Percentiles rank a stretch among this genome's conserved stretches.
phyloP scores from a whole-genome alignment of 345 rosid genomes.

The Pugionium cornutum region DNA sequence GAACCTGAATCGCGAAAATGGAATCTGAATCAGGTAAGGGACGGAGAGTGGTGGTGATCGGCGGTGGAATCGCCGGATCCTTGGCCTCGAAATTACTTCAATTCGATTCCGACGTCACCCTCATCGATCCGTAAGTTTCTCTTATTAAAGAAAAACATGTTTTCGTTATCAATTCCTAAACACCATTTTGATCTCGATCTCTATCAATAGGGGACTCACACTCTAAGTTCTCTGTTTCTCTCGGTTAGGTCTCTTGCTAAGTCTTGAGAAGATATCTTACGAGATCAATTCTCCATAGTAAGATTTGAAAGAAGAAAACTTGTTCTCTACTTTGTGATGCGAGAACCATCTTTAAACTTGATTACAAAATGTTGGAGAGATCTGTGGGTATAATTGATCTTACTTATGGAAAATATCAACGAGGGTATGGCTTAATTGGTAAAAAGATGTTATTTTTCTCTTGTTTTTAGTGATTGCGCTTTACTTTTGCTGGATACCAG shows the following conservation, averaged over 20 bases:
- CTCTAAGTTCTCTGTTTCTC: background rate
- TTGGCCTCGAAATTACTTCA: constrained; percentile 56
- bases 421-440: background rate
- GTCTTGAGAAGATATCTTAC: background rate
- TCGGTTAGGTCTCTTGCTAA: background rate
- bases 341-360: too few relatives aligned
- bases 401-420: background rate
- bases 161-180: background rate
- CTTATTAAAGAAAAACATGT: too few relatives aligned
- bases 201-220: background rate
- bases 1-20: background rate
- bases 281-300: too few relatives aligned
- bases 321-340: too few relatives aligned
- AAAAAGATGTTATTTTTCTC: background rate
- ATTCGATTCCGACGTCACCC: constrained; percentile 60
- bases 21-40: constrained; percentile 27
- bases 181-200: background rate
- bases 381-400: background rate
- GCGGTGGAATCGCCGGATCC: constrained; percentile 70
- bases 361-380: too few relatives aligned
- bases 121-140: constrained; percentile 61
- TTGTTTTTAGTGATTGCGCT: background rate
- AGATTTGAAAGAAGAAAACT: too few relatives aligned
- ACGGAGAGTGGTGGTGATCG: constrained; percentile 54
- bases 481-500: too few relatives aligned